phyloP scores from a whole-genome alignment of 306 rosid species.

The Vigna nakashimae region DNA sequence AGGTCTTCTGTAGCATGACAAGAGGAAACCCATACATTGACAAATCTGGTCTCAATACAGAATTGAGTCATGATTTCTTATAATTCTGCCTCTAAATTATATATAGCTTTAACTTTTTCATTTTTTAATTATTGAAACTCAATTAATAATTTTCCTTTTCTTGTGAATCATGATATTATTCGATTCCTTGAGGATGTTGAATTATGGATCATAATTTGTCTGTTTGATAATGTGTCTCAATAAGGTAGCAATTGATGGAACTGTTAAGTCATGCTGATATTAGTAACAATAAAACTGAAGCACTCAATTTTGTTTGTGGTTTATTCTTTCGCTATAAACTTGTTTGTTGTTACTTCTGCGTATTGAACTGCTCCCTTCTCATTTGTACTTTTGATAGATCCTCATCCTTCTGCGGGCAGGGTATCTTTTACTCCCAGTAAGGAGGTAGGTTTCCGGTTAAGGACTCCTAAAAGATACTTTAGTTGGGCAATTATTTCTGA shows the following conservation, averaged over 20 bases:
- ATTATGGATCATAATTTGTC: constrained; percentile 22
- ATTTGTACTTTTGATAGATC: constrained; percentile 57
- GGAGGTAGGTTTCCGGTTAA: constrained; percentile 65
- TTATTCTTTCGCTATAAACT: constrained; percentile 25
- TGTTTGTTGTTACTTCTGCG: constrained; percentile 29
- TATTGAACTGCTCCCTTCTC: constrained; percentile 40
- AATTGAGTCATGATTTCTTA: constrained; percentile 18
- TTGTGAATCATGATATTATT: not conserved
- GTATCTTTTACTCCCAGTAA: constrained; percentile 59
- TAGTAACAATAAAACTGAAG: constrained; percentile 4
- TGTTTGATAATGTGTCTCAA: constrained; percentile 1
- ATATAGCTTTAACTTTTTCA: not conserved
- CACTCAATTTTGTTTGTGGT: constrained; percentile 2
- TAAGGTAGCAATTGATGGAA: not conserved
- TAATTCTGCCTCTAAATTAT: constrained; percentile 28
- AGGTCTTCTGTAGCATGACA: constrained; percentile 38
- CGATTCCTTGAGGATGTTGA: constrained; percentile 15
- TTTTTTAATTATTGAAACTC: too few relatives aligned
- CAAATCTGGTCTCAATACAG: constrained; percentile 38
- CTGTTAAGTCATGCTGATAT: not conserved
- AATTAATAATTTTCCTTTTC: not conserved
- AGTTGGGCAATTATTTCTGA: constrained; percentile 8
- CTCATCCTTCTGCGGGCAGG: constrained; percentile 59
- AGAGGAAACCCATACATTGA: constrained; percentile 18
- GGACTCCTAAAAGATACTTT: not conserved